These are phyloP conservation scores for Agapanthus africanus DNA, from an alignment of 106 monocot species.

Conservation along the genomic window DNA sequence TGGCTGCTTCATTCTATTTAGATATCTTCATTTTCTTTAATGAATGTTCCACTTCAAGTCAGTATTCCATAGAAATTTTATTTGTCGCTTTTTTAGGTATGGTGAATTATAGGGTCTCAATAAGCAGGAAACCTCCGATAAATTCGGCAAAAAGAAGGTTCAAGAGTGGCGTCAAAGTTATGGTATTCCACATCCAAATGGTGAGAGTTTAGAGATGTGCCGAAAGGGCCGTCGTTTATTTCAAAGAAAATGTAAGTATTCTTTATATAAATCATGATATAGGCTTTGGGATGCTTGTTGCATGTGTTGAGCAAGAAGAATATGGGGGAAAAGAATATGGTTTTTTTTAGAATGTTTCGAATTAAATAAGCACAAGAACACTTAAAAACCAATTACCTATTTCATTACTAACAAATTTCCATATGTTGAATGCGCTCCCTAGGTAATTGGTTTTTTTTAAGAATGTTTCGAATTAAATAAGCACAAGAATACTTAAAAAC, in stretches of 20 bases:
- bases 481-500: too few relatives aligned
- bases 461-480: too few relatives aligned
- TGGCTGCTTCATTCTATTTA: neutral
- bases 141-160: slow-evolving; percentile 79
- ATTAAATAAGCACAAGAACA: too few relatives aligned
- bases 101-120: slow-evolving; percentile 95
- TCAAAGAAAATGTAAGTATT: slow-evolving; percentile 63
- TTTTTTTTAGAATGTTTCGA: too few relatives aligned
- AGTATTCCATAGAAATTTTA: neutral
- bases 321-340: too few relatives aligned
- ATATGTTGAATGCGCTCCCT: too few relatives aligned
- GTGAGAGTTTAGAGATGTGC: slow-evolving; percentile 97
- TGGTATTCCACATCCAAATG: slow-evolving; percentile 96
- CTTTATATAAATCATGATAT: too few relatives aligned
- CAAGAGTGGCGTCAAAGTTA: slow-evolving; percentile 96
- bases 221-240: slow-evolving; percentile 92
- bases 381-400: too few relatives aligned
- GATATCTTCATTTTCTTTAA: neutral
- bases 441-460: too few relatives aligned
- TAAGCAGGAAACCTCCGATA: slow-evolving; percentile 94
- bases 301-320: too few relatives aligned
- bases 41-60: neutral
- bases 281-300: too few relatives aligned
- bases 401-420: too few relatives aligned
- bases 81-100: slow-evolving; percentile 42